These are phyloP conservation scores for Fusarium tanahbumbuense DNA, from an alignment of 2,329 filamentous ascomycete genomes.

Conservation along the genomic window DNA sequence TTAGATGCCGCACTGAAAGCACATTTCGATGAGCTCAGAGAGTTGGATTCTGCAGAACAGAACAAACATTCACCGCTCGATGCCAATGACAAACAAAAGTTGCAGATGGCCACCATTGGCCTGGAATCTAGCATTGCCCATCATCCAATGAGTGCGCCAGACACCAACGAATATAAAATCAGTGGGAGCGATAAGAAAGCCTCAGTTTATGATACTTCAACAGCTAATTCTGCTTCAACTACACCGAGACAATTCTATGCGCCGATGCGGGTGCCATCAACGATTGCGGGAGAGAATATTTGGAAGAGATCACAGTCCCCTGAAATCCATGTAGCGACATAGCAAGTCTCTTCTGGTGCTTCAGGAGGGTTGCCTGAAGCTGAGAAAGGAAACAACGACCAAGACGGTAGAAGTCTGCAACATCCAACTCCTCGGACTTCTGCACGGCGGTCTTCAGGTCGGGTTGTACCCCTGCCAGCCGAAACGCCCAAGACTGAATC, in stretches of 20 bases:
- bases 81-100: neutral
- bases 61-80: neutral
- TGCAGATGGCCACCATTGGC: neutral
- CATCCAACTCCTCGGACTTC: neutral
- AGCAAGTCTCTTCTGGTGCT: slow-evolving; percentile 31
- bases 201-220: neutral
- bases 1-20: slow-evolving; percentile 36
- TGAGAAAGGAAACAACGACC: neutral
- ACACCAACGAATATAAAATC: neutral
- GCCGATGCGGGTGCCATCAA: slow-evolving; percentile 32
- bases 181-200: neutral
- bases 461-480: neutral
- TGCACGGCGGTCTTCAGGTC: neutral
- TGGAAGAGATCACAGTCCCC: neutral
- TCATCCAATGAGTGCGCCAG: neutral
- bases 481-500: slow-evolving; percentile 1
- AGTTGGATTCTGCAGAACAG: slow-evolving; percentile 17
- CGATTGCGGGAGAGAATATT: slow-evolving; percentile 3
- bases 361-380: neutral
- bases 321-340: slow-evolving; percentile 23
- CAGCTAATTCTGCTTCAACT: slow-evolving; percentile 25
- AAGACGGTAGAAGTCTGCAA: neutral
- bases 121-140: neutral
- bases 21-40: slow-evolving; percentile 29
- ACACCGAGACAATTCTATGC: slow-evolving; percentile 45